These are phyloP conservation scores for Rhodotorula paludigena DNA, from an alignment of 768 basidiomycete genomes.

Conservation along the genomic window DNA sequence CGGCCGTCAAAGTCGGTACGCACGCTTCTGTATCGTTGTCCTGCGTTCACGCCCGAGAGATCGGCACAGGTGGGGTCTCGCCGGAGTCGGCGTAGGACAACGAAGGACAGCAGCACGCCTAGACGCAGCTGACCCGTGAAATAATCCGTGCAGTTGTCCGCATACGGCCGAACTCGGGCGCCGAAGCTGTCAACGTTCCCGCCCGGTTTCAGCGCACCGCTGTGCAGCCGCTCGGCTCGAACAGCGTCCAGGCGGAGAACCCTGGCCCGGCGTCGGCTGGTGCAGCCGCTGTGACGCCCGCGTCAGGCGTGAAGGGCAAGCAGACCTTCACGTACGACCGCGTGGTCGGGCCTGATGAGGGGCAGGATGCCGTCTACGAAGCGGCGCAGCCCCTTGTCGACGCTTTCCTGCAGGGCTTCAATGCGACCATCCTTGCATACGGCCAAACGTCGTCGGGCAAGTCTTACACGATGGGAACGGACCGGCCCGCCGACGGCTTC, in stretches of 20 bases:
- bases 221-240: conserved; percentile 67
- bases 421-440: conserved; percentile 96
- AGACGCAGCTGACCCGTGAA: too few species aligned
- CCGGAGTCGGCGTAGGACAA: too few species aligned
- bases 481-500: conserved; percentile 53
- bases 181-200: conserved; percentile 73
- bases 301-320: conserved; percentile 54
- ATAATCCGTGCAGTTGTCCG: conserved; percentile 87
- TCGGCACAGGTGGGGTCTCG: too few species aligned
- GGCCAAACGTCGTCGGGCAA: conserved; percentile 97
- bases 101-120: too few species aligned
- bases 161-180: conserved; percentile 77
- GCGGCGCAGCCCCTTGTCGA: conserved; percentile 75
- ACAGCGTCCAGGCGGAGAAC: conserved; percentile 77
- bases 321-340: conserved; percentile 89
- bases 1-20: conserved; percentile 87
- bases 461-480: conserved; percentile 96
- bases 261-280: conserved; percentile 47
- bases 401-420: conserved; percentile 87
- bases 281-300: conserved; percentile 49
- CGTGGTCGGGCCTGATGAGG: conserved; percentile 77
- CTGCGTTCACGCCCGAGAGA: too few species aligned
- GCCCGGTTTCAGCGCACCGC: conserved; percentile 87
- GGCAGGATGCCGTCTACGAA: conserved; percentile 79
- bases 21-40: too few species aligned